phyloP scores from a whole-genome alignment of 2,329 filamentous ascomycete species.

The Botrytis fabae region DNA sequence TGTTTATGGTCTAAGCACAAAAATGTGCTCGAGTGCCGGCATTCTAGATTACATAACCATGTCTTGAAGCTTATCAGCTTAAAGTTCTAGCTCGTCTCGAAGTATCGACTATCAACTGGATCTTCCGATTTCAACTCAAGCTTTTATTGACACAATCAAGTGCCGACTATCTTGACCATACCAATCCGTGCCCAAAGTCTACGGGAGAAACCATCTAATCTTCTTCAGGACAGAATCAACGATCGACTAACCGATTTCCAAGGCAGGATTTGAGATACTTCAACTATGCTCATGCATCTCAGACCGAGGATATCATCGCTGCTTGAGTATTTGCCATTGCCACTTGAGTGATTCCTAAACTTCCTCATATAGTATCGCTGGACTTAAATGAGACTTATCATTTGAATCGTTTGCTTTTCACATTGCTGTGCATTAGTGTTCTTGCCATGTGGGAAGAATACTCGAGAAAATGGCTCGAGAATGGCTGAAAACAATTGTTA shows the following conservation, averaged over 20 bases:
- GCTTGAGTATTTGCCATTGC: background rate
- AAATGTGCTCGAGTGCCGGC: background rate
- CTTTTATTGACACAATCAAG: background rate
- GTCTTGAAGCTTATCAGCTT: background rate
- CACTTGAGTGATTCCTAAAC: background rate
- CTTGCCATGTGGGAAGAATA: background rate
- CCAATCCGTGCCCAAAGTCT: background rate
- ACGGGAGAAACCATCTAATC: background rate
- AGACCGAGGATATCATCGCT: background rate
- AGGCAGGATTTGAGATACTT: background rate
- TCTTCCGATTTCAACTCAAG: background rate
- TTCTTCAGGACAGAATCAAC: background rate
- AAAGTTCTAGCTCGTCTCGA: background rate
- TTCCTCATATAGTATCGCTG: background rate
- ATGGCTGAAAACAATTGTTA: slow-evolving; percentile 6
- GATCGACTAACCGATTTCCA: background rate
- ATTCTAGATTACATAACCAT: slow-evolving; percentile 10
- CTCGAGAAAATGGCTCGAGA: background rate
- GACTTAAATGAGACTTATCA: background rate
- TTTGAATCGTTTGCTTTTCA: background rate
- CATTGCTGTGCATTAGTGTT: background rate
- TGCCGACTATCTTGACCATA: background rate
- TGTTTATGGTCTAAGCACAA: background rate
- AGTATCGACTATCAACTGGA: background rate
- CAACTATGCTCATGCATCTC: background rate